Percentiles rank a stretch among this genome's conserved stretches.
phyloP scores from a whole-genome alignment of 495 filamentous ascomycete species.

The Emericellopsis terricola region DNA sequence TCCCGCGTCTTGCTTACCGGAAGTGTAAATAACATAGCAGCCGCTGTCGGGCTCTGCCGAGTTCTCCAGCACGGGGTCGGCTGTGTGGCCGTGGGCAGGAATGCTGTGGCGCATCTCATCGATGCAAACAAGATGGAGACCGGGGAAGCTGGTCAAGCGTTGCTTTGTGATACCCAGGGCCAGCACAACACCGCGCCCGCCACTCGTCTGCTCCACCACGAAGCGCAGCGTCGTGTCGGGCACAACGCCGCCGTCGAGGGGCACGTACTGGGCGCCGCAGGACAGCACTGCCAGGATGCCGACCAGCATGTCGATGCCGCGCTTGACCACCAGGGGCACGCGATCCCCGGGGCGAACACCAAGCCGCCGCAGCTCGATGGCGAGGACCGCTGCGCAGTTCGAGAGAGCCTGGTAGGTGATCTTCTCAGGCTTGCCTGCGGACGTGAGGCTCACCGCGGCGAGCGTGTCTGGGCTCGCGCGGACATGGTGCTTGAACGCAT shows the following conservation, averaged over 20 bases:
- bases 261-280: slow-evolving; percentile 32
- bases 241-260: slow-evolving; percentile 17
- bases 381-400: slow-evolving; percentile 11
- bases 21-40: slow-evolving; percentile 22
- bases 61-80: not conserved
- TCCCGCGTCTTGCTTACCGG: too few relatives aligned
- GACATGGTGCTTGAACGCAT: slow-evolving; percentile 2
- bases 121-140: slow-evolving; percentile 1
- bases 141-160: not conserved
- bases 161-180: not conserved
- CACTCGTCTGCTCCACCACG: slow-evolving; percentile 9
- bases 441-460: not conserved
- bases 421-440: not conserved
- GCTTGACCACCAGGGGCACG: slow-evolving; percentile 11
- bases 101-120: slow-evolving; percentile 6
- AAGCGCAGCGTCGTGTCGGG: slow-evolving; percentile 12
- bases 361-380: slow-evolving; percentile 7
- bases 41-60: slow-evolving; percentile 9
- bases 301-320: slow-evolving; percentile 20
- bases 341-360: slow-evolving; percentile 11
- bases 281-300: slow-evolving; percentile 27
- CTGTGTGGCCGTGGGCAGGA: too few relatives aligned
- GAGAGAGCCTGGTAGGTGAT: slow-evolving; percentile 17
- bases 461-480: not conserved
- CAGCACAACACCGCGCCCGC: not conserved